Evolutionary conservation across 2,329 filamentous ascomycete species (phyloP).

Genomic region (Bipolaris victoriae): DNA sequence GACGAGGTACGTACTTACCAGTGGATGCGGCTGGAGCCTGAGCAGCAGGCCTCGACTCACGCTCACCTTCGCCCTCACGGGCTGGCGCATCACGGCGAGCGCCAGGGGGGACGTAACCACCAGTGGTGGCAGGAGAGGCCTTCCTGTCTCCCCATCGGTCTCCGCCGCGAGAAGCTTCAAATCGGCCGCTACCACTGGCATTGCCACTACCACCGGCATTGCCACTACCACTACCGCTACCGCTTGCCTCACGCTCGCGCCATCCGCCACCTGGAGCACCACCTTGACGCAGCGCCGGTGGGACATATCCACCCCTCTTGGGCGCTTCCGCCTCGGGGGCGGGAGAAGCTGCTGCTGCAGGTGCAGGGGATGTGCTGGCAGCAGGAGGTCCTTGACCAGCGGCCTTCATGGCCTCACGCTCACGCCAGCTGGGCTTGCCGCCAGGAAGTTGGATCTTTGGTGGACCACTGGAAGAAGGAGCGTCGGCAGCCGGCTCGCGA

Average conservation of each 20-base stretch:
- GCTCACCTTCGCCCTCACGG: constrained; percentile 24
- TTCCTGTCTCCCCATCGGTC: constrained; percentile 42
- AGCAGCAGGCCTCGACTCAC: constrained; percentile 32
- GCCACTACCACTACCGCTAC: constrained; percentile 39
- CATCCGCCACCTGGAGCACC: constrained; percentile 44
- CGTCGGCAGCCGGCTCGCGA: constrained; percentile 43
- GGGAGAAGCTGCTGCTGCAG: constrained; percentile 36
- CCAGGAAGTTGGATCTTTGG: constrained; percentile 68
- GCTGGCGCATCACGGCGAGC: constrained; percentile 32
- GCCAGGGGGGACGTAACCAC: constrained; percentile 39
- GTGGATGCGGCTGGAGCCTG: constrained; percentile 32
- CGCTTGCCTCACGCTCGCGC: constrained; percentile 44
- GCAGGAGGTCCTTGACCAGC: constrained; percentile 38
- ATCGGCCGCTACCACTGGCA: constrained; percentile 30
- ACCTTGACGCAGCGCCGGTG: constrained; percentile 52
- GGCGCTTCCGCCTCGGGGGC: constrained; percentile 46
- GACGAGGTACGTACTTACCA: constrained; percentile 52
- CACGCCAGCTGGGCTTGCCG: constrained; percentile 73
- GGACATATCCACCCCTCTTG: constrained; percentile 54
- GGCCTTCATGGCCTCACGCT: constrained; percentile 66
- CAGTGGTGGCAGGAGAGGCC: constrained; percentile 40
- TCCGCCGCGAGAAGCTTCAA: constrained; percentile 24
- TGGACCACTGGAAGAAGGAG: constrained; percentile 56
- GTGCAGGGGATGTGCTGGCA: constrained; percentile 43
- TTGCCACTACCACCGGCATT: constrained; percentile 34